Percentiles rank a stretch among this genome's conserved stretches.
These are phyloP conservation scores for Arachis stenosperma DNA, from an alignment of 306 rosid species.

Conservation along the genomic window DNA sequence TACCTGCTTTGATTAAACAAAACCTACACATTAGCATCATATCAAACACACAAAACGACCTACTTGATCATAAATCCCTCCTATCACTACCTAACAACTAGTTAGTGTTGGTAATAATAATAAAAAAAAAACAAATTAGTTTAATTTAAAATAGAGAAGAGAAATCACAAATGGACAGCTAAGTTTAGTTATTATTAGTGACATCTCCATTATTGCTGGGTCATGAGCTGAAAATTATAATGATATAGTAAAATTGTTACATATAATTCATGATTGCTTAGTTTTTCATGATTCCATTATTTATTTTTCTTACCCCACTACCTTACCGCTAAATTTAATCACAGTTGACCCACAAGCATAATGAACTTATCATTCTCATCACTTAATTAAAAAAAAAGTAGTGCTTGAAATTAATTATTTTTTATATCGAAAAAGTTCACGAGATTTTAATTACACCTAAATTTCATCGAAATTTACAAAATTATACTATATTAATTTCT, in stretches of 20 bases:
- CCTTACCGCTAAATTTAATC: conserved; percentile 17
- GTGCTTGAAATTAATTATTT: no score
- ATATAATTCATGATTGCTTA: conserved; percentile 13
- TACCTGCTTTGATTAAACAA: background rate
- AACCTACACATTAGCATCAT: background rate
- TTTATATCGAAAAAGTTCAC: no score
- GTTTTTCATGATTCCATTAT: conserved; percentile 12
- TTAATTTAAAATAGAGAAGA: no score
- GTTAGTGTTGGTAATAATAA: background rate
- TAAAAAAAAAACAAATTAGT: background rate
- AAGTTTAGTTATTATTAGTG: background rate
- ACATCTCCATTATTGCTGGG: conserved; percentile 34
- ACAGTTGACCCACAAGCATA: conserved; percentile 21
- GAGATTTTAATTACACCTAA: no score
- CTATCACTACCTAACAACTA: conserved; percentile 15
- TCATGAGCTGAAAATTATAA: conserved; percentile 6
- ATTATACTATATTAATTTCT: no score
- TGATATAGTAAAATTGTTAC: background rate
- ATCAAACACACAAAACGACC: background rate
- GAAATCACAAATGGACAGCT: conserved; percentile 2
- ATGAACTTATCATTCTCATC: conserved; percentile 17
- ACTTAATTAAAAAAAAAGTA: background rate
- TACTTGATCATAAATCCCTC: conserved; percentile 5
- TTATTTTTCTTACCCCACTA: conserved; percentile 19
- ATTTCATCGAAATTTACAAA: no score